Conservation (phyloP, 106 monocot species). For the Platanthera zijinensis region DNA sequence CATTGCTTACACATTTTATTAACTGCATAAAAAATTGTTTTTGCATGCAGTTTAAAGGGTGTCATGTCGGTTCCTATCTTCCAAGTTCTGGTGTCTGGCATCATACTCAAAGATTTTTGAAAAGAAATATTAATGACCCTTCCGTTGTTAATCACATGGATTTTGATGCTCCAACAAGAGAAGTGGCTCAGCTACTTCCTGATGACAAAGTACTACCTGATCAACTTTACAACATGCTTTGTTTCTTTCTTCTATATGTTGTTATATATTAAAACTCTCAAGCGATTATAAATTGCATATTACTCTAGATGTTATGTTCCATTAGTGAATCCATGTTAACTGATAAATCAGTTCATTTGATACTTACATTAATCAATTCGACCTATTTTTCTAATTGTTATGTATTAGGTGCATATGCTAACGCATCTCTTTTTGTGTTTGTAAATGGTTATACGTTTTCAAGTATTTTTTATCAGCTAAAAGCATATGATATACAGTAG, state of each 20-base stretch:
- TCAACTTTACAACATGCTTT: background rate
- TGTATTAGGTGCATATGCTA: background rate
- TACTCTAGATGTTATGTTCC: background rate
- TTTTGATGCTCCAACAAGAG: slow-evolving; percentile 99
- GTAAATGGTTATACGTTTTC: background rate
- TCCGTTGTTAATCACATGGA: slow-evolving; percentile 71
- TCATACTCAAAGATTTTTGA: slow-evolving; percentile 81
- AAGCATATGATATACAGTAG: no score
- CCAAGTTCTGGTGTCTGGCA: slow-evolving; percentile 97
- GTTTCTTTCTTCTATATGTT: background rate
- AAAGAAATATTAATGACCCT: slow-evolving; percentile 47
- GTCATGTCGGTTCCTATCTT: slow-evolving; percentile 97
- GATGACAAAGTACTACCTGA: slow-evolving; percentile 65
- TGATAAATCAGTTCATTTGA: background rate
- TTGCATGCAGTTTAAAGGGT: slow-evolving; percentile 61
- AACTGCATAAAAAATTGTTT: background rate
- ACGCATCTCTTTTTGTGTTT: background rate
- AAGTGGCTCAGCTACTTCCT: slow-evolving; percentile 53
- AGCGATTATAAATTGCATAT: background rate
- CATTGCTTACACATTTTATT: background rate
- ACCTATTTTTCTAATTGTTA: background rate
- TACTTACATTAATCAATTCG: background rate
- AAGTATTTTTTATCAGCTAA: no score
- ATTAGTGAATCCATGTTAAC: background rate
- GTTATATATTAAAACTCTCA: background rate